Evolutionary conservation across 2,329 filamentous ascomycete genomes (phyloP).

Genomic region (Cyclaneusma minus): DNA sequence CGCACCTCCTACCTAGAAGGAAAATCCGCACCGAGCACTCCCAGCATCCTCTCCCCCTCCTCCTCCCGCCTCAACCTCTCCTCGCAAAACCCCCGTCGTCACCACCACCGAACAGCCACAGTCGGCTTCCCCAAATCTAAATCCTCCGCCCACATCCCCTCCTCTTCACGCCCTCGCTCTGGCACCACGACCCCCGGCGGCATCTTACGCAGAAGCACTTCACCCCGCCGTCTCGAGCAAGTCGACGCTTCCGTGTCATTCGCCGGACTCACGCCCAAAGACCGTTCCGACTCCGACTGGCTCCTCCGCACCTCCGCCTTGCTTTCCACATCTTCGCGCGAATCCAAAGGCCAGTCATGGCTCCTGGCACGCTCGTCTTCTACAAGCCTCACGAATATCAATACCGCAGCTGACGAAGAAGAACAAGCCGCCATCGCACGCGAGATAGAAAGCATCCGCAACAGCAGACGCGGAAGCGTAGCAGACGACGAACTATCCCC

Average conservation of each 20-base stretch:
- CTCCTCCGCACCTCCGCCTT: conserved; percentile 45
- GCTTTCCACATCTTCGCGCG: conserved; percentile 44
- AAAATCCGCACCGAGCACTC: conserved; percentile 48
- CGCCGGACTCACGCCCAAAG: conserved; percentile 9
- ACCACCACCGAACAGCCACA: conserved; percentile 9
- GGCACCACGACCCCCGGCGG: conserved; percentile 12
- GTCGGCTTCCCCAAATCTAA: conserved; percentile 39
- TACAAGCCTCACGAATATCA: conserved; percentile 42
- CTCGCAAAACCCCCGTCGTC: conserved; percentile 20
- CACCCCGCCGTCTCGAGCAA: conserved; percentile 3
- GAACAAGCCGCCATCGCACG: conserved; percentile 35
- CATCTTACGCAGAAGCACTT: conserved; percentile 4
- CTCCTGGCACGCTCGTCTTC: conserved; percentile 49
- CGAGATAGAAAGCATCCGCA: conserved; percentile 28
- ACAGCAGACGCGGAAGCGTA: conserved; percentile 16
- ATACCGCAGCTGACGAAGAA: conserved; percentile 33
- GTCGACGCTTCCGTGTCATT: conserved; percentile 10
- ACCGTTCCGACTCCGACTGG: conserved; percentile 44
- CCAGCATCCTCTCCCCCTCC: conserved; percentile 43
- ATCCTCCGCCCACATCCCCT: conserved; percentile 39
- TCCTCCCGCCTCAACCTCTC: conserved; percentile 32
- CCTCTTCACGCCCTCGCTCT: conserved; percentile 8
- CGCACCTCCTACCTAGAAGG: conserved; percentile 42
- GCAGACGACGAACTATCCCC: conserved; percentile 21
- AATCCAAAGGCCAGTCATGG: conserved; percentile 56